phyloP scores from a whole-genome alignment of 345 rosid genomes.

The Aegle marmelos region DNA sequence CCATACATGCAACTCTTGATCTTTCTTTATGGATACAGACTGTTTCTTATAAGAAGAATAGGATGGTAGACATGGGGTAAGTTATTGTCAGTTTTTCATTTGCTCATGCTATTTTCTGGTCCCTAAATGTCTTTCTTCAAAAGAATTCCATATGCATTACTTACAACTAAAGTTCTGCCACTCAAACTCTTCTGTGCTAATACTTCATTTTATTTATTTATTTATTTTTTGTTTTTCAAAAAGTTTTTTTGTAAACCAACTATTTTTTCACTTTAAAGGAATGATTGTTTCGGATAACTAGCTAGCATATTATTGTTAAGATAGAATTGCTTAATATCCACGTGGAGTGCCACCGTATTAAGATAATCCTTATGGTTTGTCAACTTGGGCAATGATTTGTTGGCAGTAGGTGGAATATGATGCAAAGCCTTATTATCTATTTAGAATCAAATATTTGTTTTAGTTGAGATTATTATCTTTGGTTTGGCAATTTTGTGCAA shows the following conservation, averaged over 20 bases:
- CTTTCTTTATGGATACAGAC: background rate
- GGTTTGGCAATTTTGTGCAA: background rate
- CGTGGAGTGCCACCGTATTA: background rate
- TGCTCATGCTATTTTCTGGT: background rate
- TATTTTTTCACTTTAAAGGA: background rate
- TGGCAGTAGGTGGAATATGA: background rate
- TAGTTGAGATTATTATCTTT: background rate
- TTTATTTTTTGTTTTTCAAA: too few relatives aligned
- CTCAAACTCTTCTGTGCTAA: background rate
- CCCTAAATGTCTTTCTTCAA: background rate
- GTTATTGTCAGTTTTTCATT: background rate
- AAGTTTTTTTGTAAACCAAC: background rate
- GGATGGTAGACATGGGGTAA: background rate
- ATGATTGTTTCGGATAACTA: background rate
- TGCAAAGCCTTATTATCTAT: background rate
- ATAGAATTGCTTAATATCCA: background rate
- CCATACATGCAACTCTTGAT: background rate
- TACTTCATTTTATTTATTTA: too few relatives aligned
- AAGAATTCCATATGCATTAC: background rate
- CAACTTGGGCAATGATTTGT: background rate
- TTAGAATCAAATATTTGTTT: background rate
- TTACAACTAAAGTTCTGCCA: background rate
- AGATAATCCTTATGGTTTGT: background rate
- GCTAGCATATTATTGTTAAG: background rate
- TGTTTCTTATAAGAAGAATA: background rate